Percentiles rank a stretch among this genome's conserved stretches.
Conservation (phyloP, 352 stramenopile genomes). For the Aphanomyces invadans region DNA sequence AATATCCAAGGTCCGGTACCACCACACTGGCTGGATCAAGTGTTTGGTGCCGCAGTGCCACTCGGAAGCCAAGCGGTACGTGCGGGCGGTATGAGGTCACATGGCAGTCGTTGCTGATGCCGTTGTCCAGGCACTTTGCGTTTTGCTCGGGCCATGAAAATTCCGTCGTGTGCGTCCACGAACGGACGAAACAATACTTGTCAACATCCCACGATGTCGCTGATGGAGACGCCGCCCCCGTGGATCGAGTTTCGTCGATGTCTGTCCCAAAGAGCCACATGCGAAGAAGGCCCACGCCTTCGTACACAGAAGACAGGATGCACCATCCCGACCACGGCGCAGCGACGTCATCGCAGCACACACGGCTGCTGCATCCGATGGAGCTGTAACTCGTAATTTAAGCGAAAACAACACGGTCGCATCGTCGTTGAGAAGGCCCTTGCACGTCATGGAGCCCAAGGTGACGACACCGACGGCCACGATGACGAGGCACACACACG, state of each 20-base stretch:
- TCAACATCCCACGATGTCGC: neutral
- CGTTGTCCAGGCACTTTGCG: conserved; percentile 5
- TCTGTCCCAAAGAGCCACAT: neutral
- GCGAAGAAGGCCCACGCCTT: neutral
- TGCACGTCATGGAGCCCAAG: too few species aligned
- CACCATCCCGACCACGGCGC: neutral
- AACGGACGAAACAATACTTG: conserved; percentile 19
- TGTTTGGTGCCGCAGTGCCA: conserved; percentile 13
- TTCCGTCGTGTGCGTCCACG: conserved; percentile 20
- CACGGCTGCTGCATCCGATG: too few species aligned
- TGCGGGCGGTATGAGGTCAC: too few species aligned
- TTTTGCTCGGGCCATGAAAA: conserved; percentile 18
- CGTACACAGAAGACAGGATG: neutral
- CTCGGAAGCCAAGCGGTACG: conserved; percentile 19
- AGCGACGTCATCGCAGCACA: too few species aligned
- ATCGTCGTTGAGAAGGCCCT: too few species aligned
- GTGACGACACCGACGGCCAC: too few species aligned
- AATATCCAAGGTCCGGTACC: conserved; percentile 21
- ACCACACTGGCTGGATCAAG: conserved; percentile 25
- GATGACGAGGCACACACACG: too few species aligned
- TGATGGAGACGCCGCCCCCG: neutral
- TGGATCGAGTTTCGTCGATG: neutral
- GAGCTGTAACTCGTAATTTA: too few species aligned
- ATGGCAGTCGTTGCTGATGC: neutral
- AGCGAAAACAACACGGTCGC: too few species aligned